These are phyloP conservation scores for Lipomyces kockii DNA, from an alignment of 805 yeast genomes.

Conservation along the genomic window DNA sequence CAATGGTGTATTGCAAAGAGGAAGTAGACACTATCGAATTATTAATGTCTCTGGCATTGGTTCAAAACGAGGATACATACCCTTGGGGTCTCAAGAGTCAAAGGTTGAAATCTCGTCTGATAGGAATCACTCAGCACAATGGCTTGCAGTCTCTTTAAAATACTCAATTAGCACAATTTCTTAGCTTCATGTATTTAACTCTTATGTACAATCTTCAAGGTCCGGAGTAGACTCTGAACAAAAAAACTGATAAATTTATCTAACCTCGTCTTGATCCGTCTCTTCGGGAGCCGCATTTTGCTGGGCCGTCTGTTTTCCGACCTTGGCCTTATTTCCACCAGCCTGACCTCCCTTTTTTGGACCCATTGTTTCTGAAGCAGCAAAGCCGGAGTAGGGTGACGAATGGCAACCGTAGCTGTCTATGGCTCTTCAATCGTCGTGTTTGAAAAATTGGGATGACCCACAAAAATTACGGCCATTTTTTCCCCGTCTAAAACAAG, in stretches of 20 bases:
- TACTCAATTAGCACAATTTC: neutral
- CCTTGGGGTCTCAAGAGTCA: slow-evolving; percentile 83
- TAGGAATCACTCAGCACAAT: slow-evolving; percentile 93
- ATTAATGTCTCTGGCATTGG: neutral
- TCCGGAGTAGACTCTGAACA: neutral
- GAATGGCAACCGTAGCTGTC: neutral
- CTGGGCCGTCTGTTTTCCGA: slow-evolving; percentile 6
- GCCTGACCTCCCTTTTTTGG: slow-evolving; percentile 26
- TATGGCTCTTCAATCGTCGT: no score
- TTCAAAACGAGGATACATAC: slow-evolving; percentile 30
- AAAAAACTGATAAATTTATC: neutral
- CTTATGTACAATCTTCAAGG: neutral
- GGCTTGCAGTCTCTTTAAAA: slow-evolving; percentile 76
- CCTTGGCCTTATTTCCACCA: slow-evolving; percentile 16
- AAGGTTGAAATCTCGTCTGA: slow-evolving; percentile 89
- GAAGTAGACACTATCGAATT: slow-evolving; percentile 65
- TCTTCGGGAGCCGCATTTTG: slow-evolving; percentile 19
- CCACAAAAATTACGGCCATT: no score
- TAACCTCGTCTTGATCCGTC: slow-evolving; percentile 22
- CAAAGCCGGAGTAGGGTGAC: neutral
- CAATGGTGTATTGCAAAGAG: slow-evolving; percentile 90
- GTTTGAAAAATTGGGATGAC: no score
- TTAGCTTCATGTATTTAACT: neutral
- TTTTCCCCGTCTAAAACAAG: no score
- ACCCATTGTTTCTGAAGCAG: slow-evolving; percentile 13